Percentiles rank a stretch among this genome's conserved stretches.
These are phyloP conservation scores for Rhodotorula glutinis DNA, from an alignment of 1,284 basidiomycete genomes.

Conservation along the genomic window DNA sequence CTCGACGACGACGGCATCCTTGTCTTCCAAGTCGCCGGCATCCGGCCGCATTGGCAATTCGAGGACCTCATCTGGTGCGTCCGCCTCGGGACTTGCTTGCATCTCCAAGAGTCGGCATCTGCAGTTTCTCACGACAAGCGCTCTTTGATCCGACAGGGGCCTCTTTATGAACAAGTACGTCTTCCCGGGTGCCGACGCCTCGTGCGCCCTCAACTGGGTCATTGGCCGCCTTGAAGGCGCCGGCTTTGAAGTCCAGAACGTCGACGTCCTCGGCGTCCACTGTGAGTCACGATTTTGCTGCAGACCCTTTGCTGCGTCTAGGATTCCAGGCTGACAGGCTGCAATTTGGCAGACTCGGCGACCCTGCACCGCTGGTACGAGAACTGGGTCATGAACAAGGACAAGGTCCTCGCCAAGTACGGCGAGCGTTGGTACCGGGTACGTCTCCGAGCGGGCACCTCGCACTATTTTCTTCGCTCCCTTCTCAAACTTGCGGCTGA, in stretches of 20 bases:
- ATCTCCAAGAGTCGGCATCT: conserved; percentile 2
- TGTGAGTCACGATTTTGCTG: conserved; percentile 23
- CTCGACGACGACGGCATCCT: conserved; percentile 93
- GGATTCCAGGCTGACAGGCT: not conserved
- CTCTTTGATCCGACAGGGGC: conserved; percentile 55
- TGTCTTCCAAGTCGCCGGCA: conserved; percentile 92
- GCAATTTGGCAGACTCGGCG: conserved; percentile 62
- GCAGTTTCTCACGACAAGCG: not conserved
- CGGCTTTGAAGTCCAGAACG: conserved; percentile 93
- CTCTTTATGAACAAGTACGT: conserved; percentile 66
- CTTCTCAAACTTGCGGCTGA: not conserved
- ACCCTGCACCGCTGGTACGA: conserved; percentile 93
- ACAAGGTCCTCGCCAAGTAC: conserved; percentile 81
- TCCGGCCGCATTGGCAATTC: conserved; percentile 92
- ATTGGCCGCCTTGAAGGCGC: conserved; percentile 76
- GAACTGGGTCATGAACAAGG: conserved; percentile 65
- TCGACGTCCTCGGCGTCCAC: conserved; percentile 74
- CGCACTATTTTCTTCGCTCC: no score
- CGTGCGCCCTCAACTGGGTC: conserved; percentile 93
- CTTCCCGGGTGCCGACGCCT: conserved; percentile 97
- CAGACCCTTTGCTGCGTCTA: not conserved
- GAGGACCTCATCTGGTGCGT: conserved; percentile 91
- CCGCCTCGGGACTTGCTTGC: not conserved
- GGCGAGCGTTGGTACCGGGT: conserved; percentile 63
- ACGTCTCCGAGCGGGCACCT: conserved; percentile 39